Conservation (phyloP, 495 filamentous ascomycete species). For the Stereocaulon alpinum region DNA sequence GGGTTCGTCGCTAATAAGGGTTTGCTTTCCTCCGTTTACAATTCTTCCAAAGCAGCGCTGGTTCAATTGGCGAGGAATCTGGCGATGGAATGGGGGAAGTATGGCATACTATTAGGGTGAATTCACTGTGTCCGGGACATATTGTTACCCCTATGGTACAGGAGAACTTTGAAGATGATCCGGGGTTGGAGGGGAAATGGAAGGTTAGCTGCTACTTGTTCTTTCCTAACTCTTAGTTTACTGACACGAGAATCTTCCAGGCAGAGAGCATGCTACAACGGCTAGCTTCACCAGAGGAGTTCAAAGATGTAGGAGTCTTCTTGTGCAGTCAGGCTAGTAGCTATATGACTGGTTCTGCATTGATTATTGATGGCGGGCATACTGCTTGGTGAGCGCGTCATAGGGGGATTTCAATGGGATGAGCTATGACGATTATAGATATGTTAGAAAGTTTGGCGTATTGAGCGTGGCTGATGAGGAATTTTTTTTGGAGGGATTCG, state of each 20-base stretch:
- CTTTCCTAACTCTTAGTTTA: too few relatives aligned
- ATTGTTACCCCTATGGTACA: conserved; percentile 65
- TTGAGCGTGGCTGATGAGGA: too few relatives aligned
- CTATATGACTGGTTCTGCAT: conserved; percentile 59
- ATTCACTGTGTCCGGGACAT: conserved; percentile 57
- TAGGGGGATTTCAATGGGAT: too few relatives aligned
- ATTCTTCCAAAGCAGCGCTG: conserved; percentile 59
- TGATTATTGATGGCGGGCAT: conserved; percentile 55
- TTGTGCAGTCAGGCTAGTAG: conserved; percentile 55
- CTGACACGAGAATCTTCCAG: too few relatives aligned
- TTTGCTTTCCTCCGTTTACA: conserved; percentile 56
- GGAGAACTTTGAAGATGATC: conserved; percentile 54
- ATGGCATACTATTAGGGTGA: conserved; percentile 60
- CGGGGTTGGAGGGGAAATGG: conserved; percentile 49
- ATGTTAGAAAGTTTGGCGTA: too few relatives aligned
- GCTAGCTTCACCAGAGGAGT: conserved; percentile 54
- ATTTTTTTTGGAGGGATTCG: too few relatives aligned
- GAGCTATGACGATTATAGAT: too few relatives aligned
- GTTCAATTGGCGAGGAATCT: conserved; percentile 53
- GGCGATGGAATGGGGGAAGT: conserved; percentile 62
- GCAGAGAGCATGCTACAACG: conserved; percentile 60
- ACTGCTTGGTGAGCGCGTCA: conserved; percentile 38
- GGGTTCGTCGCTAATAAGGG: conserved; percentile 71
- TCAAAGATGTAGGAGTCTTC: conserved; percentile 51
- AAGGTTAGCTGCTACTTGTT: conserved; percentile 42